These are phyloP conservation scores for Comarum palustre DNA, from an alignment of 306 rosid genomes.

Conservation along the genomic window DNA sequence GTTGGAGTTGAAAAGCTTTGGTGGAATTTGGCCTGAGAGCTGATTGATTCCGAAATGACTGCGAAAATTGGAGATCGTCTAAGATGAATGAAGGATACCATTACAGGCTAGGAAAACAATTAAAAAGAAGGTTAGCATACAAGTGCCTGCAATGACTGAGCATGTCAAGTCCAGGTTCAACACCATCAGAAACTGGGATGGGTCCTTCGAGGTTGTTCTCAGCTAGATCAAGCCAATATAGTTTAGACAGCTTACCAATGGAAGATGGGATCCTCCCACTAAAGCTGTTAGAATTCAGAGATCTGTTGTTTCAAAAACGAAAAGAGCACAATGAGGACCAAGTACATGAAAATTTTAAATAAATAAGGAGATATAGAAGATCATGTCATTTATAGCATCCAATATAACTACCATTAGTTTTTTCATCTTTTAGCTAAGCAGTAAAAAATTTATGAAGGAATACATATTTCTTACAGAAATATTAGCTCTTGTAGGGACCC, in stretches of 20 bases:
- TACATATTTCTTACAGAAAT: background rate
- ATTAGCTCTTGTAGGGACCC: constrained; percentile 53
- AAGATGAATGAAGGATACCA: background rate
- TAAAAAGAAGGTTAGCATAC: constrained; percentile 22
- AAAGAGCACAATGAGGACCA: background rate
- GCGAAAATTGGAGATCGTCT: background rate
- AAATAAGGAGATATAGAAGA: background rate
- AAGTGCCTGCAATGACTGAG: constrained; percentile 33
- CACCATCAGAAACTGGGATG: constrained; percentile 32
- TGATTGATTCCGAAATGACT: constrained; percentile 62
- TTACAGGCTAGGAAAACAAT: background rate
- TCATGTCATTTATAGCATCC: background rate
- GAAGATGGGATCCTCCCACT: constrained; percentile 35
- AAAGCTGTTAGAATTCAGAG: constrained; percentile 36
- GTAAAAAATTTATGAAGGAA: constrained; percentile 44
- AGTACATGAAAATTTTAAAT: background rate
- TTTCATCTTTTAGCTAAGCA: background rate
- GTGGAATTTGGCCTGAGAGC: constrained; percentile 55
- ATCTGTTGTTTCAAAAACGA: constrained; percentile 23
- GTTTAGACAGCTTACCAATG: constrained; percentile 39
- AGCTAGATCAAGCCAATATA: constrained; percentile 41
- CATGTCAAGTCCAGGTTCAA: constrained; percentile 32
- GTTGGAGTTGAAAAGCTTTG: constrained; percentile 47
- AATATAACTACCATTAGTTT: background rate
- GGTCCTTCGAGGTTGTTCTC: constrained; percentile 36